Evolutionary conservation across 768 basidiomycete genomes (phyloP).

Genomic region (Holtermannia corniformis): DNA sequence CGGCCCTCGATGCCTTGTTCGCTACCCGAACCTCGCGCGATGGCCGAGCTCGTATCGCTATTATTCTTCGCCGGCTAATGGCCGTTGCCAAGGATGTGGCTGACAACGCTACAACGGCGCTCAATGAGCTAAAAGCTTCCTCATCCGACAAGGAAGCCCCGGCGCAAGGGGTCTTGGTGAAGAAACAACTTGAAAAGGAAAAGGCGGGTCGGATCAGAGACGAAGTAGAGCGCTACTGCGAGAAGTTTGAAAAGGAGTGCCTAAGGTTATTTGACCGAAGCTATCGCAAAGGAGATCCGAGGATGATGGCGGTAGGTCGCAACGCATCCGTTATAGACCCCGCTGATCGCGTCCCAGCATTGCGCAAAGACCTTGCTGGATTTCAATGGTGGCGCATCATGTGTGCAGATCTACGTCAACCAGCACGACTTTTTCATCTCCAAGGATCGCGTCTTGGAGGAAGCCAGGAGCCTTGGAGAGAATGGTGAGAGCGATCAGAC

Average conservation of each 20-base stretch:
- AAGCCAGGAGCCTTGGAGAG: slow-evolving; percentile 46
- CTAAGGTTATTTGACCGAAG: slow-evolving; percentile 88
- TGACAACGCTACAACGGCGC: slow-evolving; percentile 45
- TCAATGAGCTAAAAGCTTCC: slow-evolving; percentile 19
- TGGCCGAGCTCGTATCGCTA: slow-evolving; percentile 77
- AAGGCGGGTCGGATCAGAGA: slow-evolving; percentile 68
- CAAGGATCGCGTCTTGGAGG: slow-evolving; percentile 60
- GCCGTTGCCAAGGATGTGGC: slow-evolving; percentile 82
- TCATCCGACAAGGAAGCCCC: slow-evolving; percentile 13
- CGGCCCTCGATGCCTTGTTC: slow-evolving; percentile 59
- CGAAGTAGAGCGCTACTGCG: slow-evolving; percentile 91
- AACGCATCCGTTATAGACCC: not conserved
- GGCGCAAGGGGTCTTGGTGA: slow-evolving; percentile 45
- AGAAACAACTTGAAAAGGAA: slow-evolving; percentile 57
- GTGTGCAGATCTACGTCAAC: slow-evolving; percentile 97
- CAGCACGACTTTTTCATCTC: slow-evolving; percentile 98
- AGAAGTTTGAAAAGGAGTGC: slow-evolving; percentile 98
- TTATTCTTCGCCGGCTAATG: slow-evolving; percentile 71
- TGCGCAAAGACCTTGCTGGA: slow-evolving; percentile 93
- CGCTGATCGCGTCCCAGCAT: slow-evolving; percentile 51
- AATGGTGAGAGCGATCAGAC: slow-evolving; percentile 17
- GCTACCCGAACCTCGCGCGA: slow-evolving; percentile 56
- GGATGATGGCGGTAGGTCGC: slow-evolving; percentile 86
- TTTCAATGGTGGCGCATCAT: slow-evolving; percentile 94
- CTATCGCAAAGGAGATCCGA: slow-evolving; percentile 93